A percentile compares a stretch with the other conserved stretches of the same genome.
Evolutionary conservation across 1,284 basidiomycete species (phyloP).

Genomic region (Porogramme epimiltina): DNA sequence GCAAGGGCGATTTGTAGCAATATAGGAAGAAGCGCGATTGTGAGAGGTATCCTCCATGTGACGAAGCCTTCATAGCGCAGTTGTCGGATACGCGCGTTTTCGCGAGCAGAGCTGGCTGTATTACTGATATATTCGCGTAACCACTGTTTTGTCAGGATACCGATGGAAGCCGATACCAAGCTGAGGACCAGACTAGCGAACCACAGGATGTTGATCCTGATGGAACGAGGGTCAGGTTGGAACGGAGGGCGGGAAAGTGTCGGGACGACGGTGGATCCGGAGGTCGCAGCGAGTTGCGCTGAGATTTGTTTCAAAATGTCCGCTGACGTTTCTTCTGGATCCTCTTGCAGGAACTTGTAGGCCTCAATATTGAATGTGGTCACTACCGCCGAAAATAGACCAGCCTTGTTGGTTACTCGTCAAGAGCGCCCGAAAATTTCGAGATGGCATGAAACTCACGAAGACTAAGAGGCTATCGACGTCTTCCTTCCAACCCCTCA

Average conservation of each 20-base stretch:
- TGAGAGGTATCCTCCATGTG: constrained; percentile 22
- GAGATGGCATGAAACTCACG: constrained; percentile 11
- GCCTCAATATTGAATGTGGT: constrained; percentile 27
- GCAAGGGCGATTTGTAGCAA: constrained; percentile 25
- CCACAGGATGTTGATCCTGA: constrained; percentile 28
- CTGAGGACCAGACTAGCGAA: constrained; percentile 28
- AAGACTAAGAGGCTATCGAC: constrained; percentile 27
- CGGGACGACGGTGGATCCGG: not conserved
- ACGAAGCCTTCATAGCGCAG: constrained; percentile 21
- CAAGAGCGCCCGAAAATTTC: not conserved
- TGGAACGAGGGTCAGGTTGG: constrained; percentile 1
- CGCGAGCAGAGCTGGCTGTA: constrained; percentile 17
- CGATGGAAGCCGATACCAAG: constrained; percentile 25
- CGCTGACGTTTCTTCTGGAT: constrained; percentile 13
- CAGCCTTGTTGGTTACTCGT: constrained; percentile 16
- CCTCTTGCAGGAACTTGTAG: constrained; percentile 23
- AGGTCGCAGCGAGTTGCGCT: constrained; percentile 1
- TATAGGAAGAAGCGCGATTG: constrained; percentile 24
- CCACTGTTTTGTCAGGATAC: constrained; percentile 29
- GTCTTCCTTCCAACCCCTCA: constrained; percentile 25
- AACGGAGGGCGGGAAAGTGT: not conserved
- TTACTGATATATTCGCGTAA: constrained; percentile 22
- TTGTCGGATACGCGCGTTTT: constrained; percentile 23
- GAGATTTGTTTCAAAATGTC: constrained; percentile 9
- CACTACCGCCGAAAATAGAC: constrained; percentile 28